Conservation (phyloP, 208 protist species). For the Leishmania amazonensis region DNA sequence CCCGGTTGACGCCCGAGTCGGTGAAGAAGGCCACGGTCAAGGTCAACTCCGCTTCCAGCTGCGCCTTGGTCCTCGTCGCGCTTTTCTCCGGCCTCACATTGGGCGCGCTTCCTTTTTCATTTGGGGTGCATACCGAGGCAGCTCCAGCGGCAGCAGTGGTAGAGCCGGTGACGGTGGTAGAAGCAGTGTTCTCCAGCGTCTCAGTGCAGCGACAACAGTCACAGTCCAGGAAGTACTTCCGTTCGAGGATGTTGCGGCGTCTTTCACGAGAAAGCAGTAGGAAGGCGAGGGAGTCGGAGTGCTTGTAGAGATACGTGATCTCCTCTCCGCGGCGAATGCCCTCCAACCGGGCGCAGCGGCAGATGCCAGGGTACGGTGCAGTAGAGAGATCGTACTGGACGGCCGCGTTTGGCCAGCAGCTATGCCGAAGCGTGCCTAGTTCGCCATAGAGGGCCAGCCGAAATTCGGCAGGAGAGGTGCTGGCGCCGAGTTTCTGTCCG, state of each 20-base stretch:
- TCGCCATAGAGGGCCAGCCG: slow-evolving; percentile 47
- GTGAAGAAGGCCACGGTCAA: slow-evolving; percentile 53
- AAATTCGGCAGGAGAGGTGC: background rate
- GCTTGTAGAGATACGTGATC: slow-evolving; percentile 49
- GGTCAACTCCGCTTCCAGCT: slow-evolving; percentile 38
- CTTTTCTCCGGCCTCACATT: slow-evolving; percentile 17
- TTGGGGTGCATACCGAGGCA: background rate
- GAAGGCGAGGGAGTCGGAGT: slow-evolving; percentile 52
- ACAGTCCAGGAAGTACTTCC: slow-evolving; percentile 50
- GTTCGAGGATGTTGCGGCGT: slow-evolving; percentile 36
- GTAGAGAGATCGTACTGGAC: slow-evolving; percentile 42
- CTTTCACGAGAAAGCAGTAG: slow-evolving; percentile 53
- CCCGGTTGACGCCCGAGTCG: slow-evolving; percentile 42
- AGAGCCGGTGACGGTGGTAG: too few relatives aligned
- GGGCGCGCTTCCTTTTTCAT: background rate
- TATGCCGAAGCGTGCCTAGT: slow-evolving; percentile 43
- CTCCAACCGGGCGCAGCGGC: slow-evolving; percentile 34
- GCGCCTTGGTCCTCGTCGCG: slow-evolving; percentile 9
- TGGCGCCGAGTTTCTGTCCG: slow-evolving; percentile 29
- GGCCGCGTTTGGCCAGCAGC: slow-evolving; percentile 51
- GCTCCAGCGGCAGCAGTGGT: background rate
- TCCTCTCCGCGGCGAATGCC: slow-evolving; percentile 45
- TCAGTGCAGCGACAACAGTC: slow-evolving; percentile 43
- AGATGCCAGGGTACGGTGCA: slow-evolving; percentile 40
- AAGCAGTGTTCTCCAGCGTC: background rate